phyloP scores from a whole-genome alignment of 2,329 filamentous ascomycete species.

The Venturia carpophila region DNA sequence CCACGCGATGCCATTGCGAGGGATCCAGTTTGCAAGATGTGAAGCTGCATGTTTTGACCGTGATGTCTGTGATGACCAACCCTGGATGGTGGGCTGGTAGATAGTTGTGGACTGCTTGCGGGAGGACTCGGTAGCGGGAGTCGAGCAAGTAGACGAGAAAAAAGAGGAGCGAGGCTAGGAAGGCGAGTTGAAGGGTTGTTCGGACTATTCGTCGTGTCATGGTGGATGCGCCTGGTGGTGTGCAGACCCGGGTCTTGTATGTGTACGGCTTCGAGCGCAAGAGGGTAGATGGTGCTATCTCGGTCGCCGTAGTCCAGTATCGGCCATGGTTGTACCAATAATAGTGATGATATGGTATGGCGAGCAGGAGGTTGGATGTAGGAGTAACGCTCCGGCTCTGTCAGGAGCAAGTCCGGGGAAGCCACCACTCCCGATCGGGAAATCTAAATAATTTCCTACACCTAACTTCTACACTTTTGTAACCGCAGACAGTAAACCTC shows the following conservation, averaged over 20 bases:
- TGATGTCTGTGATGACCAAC: slow-evolving; percentile 77
- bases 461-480: too few relatives aligned
- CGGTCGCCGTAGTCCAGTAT: neutral
- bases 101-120: slow-evolving; percentile 76
- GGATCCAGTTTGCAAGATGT: slow-evolving; percentile 68
- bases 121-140: slow-evolving; percentile 78
- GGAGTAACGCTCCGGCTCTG: neutral
- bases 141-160: slow-evolving; percentile 76
- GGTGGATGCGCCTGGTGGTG: neutral
- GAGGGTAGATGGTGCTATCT: neutral
- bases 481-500: too few relatives aligned
- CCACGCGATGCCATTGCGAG: slow-evolving; percentile 69
- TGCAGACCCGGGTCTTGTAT: neutral
- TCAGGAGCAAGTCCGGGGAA: neutral
- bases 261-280: neutral
- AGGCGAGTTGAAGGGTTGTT: slow-evolving; percentile 67
- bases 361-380: neutral
- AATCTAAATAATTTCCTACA: neutral
- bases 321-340: neutral
- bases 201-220: slow-evolving; percentile 39
- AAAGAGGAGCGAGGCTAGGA: slow-evolving; percentile 54
- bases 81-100: slow-evolving; percentile 76
- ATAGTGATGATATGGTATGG: neutral
- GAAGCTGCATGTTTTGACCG: slow-evolving; percentile 65
- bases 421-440: slow-evolving; percentile 7